Evolutionary conservation across 2,329 filamentous ascomycete genomes (phyloP).

Genomic region (Neonectria hederae): DNA sequence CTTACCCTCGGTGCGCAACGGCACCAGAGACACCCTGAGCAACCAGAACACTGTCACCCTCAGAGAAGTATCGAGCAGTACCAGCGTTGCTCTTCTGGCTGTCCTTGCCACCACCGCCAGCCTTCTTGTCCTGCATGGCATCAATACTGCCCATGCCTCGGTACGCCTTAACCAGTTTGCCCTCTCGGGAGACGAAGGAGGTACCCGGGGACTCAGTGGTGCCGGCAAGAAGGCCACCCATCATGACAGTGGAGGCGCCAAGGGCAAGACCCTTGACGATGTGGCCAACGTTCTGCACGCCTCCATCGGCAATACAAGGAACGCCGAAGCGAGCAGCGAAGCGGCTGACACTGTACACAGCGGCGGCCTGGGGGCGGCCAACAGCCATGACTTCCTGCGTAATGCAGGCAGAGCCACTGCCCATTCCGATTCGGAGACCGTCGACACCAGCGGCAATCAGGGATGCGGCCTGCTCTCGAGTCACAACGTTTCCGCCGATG

Average conservation of each 20-base stretch:
- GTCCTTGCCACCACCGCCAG: constrained; percentile 76
- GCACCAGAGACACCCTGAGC: constrained; percentile 95
- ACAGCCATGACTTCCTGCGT: constrained; percentile 99
- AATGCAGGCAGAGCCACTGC: constrained; percentile 96
- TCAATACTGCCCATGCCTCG: constrained; percentile 99
- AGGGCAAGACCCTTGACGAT: constrained; percentile 98
- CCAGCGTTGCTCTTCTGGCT: constrained; percentile 88
- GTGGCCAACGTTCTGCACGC: constrained; percentile 98
- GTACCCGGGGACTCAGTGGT: constrained; percentile 97
- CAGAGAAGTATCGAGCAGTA: constrained; percentile 97
- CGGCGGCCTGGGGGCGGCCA: constrained; percentile 91
- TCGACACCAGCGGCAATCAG: constrained; percentile 95
- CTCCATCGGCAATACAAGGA: constrained; percentile 96
- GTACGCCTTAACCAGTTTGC: constrained; percentile 99
- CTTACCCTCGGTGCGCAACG: constrained; percentile 77
- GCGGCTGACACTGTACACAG: constrained; percentile 87
- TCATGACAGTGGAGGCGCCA: constrained; percentile 97
- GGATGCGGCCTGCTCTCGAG: constrained; percentile 90
- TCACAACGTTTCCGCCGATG: constrained; percentile 98
- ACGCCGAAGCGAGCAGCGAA: constrained; percentile 96
- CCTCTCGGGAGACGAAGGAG: constrained; percentile 95
- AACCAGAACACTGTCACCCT: constrained; percentile 92
- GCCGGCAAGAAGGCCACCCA: constrained; percentile 96
- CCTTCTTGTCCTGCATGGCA: constrained; percentile 99
- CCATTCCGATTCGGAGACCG: constrained; percentile 98